These are phyloP conservation scores for Clarireedia homoeocarpa DNA, from an alignment of 2,329 filamentous ascomycete species.

Conservation along the genomic window DNA sequence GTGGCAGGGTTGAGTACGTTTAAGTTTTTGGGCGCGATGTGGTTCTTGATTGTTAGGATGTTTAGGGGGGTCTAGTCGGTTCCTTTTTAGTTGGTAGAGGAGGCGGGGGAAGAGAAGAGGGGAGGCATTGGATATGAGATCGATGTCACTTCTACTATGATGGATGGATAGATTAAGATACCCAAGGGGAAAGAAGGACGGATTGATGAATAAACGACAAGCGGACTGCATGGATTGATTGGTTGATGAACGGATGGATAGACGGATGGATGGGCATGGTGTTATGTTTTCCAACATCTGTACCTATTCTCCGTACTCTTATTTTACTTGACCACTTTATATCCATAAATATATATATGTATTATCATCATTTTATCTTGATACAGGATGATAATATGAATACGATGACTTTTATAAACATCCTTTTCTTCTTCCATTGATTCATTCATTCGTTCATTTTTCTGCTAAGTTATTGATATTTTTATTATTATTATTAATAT, in stretches of 20 bases:
- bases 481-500: too few relatives aligned
- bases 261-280: too few relatives aligned
- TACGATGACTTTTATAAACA: too few relatives aligned
- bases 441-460: too few relatives aligned
- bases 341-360: too few relatives aligned
- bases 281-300: too few relatives aligned
- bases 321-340: too few relatives aligned
- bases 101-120: constrained; percentile 77
- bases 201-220: not conserved
- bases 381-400: too few relatives aligned
- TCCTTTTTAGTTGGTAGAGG: constrained; percentile 66
- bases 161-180: not conserved
- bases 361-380: too few relatives aligned
- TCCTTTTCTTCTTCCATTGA: not conserved
- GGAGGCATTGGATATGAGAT: constrained; percentile 21
- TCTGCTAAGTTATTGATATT: too few relatives aligned
- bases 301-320: too few relatives aligned
- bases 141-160: not conserved
- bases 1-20: constrained; percentile 84
- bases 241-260: not conserved
- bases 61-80: constrained; percentile 61
- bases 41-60: constrained; percentile 76
- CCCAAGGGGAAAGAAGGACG: not conserved
- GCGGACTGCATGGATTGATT: not conserved
- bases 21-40: constrained; percentile 71